Conservation (phyloP, 306 rosid species). For the Ammopiptanthus mongolicus region DNA sequence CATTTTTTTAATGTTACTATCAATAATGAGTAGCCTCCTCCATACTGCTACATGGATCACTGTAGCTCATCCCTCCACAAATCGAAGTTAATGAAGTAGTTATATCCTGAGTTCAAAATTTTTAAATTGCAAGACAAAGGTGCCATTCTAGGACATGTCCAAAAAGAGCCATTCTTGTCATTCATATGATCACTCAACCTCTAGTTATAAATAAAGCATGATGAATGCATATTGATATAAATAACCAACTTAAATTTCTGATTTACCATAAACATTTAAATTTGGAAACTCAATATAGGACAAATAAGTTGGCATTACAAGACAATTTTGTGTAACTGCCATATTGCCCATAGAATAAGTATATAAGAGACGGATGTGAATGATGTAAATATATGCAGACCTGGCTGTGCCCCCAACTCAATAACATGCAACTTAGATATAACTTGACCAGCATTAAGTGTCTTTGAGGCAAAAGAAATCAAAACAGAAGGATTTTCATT, state of each 20-base stretch:
- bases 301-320: not conserved
- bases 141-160: not conserved
- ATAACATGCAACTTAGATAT: conserved; percentile 88
- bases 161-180: not conserved
- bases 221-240: conserved; percentile 15
- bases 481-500: conserved; percentile 85
- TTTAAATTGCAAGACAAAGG: not conserved
- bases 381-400: conserved; percentile 39
- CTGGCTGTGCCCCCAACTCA: conserved; percentile 99
- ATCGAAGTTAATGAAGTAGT: not conserved
- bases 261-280: not conserved
- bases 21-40: conserved; percentile 7
- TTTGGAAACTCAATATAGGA: not conserved
- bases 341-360: conserved; percentile 11
- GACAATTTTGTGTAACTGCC: conserved; percentile 5
- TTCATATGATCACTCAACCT: not conserved
- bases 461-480: conserved; percentile 90
- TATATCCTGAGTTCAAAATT: not conserved
- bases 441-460: conserved; percentile 89
- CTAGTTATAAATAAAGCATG: not conserved
- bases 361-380: not conserved
- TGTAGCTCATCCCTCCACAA: not conserved
- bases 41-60: not conserved
- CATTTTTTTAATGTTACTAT: not conserved
- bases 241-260: not conserved